A percentile compares a stretch with the other conserved stretches of the same genome.
Evolutionary conservation across 2,329 filamentous ascomycete genomes (phyloP).

Genomic region (Pseudodiploospora longispora): DNA sequence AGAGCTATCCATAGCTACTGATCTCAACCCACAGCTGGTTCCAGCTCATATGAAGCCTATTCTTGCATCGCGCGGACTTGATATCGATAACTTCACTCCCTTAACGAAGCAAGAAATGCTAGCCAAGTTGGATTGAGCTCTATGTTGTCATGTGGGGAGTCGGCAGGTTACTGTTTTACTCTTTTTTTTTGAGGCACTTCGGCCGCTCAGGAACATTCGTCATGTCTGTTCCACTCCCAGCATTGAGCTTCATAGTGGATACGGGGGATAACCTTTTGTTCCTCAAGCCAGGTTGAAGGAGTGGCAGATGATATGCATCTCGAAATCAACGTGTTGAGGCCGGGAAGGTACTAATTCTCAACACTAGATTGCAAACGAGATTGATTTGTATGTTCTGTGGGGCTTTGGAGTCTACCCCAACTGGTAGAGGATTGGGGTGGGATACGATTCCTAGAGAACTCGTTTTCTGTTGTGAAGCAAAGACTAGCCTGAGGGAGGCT

Average conservation of each 20-base stretch:
- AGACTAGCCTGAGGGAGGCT: slow-evolving; percentile 19
- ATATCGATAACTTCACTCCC: slow-evolving; percentile 89
- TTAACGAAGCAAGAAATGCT: slow-evolving; percentile 95
- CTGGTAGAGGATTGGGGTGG: slow-evolving; percentile 18
- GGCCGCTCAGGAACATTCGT: slow-evolving; percentile 21
- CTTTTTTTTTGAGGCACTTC: slow-evolving; percentile 18
- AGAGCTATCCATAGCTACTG: slow-evolving; percentile 95
- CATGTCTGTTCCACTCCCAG: slow-evolving; percentile 19
- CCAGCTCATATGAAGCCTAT: slow-evolving; percentile 71
- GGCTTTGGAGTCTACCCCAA: slow-evolving; percentile 22
- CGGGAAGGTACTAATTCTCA: slow-evolving; percentile 6
- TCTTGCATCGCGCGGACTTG: slow-evolving; percentile 69
- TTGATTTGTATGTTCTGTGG: slow-evolving; percentile 20
- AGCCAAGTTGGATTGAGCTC: slow-evolving; percentile 82
- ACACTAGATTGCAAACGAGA: slow-evolving; percentile 13
- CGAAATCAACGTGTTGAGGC: slow-evolving; percentile 15
- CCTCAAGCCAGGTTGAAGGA: slow-evolving; percentile 18
- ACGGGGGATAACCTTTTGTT: slow-evolving; percentile 20
- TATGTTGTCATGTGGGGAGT: slow-evolving; percentile 17
- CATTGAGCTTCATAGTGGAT: slow-evolving; percentile 19
- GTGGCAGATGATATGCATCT: slow-evolving; percentile 21
- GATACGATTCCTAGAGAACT: slow-evolving; percentile 16
- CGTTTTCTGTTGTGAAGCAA: slow-evolving; percentile 17
- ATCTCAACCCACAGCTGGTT: slow-evolving; percentile 81
- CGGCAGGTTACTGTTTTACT: slow-evolving; percentile 25